Base-by-base conservation (phyloP, 164 flowering plant genomes). In the Chloranthus sessilifolius region DNA sequence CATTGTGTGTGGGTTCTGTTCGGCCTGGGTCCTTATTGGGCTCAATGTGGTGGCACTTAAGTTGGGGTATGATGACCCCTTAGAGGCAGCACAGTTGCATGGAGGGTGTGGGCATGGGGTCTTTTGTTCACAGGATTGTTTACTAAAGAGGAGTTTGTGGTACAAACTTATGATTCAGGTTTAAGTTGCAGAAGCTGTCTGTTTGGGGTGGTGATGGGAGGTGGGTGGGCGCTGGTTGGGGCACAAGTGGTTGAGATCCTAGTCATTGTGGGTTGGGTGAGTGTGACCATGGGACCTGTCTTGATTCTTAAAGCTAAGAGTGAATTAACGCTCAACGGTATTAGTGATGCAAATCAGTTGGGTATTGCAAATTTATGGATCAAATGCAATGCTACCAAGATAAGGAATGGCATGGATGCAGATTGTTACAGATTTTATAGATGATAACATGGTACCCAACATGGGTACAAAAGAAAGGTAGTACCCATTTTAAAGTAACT, bases 91-190 rank as follows among this genome's bases (percentile, higher is more conserved):
- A 16, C 94, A 79, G 19, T 44, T 85, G 58, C 94, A 82, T 23
- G 88, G 94, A 1, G 92, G 85, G 2, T 84, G 92, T 37, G 85
- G 92, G 78, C 79, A 1, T 84, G 94, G 86, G 88, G 95, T 1
- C 53, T 82, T 45, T 53, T 85, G 34, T 85, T 85, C 39, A 75
- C 88, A 1, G 88, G 86, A 5, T 39, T 82, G 47, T 85, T 82
- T 52, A 87, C 95, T 0, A 74, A 70, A 17, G 70, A 77, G 50
- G 76, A 65, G 28, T 78, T 59, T 16, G 75, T 82, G 48, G 21
- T 62, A 15, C 64, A 81, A 55, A 81, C 69, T 44, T 85, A 74
- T 25, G 45, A 61, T n/a, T 62, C 74, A 0, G 76, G 77, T 0
- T 43, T 22, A 52, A 58, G 19, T 9, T 66, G 70, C 0, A 64